Evolutionary conservation across 305 asterid genomes (phyloP).

Genomic region (Solanum chacoense): DNA sequence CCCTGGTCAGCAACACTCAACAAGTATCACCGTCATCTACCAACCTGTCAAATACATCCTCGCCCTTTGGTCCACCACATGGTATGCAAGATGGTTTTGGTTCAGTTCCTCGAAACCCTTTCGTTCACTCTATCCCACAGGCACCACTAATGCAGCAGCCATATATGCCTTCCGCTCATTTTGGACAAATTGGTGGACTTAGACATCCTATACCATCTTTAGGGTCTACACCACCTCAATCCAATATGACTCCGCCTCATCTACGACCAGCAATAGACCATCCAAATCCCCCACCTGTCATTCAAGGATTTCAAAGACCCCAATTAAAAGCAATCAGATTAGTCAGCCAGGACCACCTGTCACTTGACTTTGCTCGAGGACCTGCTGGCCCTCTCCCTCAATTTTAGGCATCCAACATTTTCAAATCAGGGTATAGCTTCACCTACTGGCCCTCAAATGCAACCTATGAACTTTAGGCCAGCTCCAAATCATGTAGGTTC

Average conservation of each 20-base stretch:
- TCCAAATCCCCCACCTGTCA: slow-evolving; percentile 23
- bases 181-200: slow-evolving; percentile 34
- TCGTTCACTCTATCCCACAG: slow-evolving; percentile 29
- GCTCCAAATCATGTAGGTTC: slow-evolving; percentile 36
- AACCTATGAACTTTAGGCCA: slow-evolving; percentile 42
- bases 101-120: slow-evolving; percentile 35
- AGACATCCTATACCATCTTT: slow-evolving; percentile 29
- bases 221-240: slow-evolving; percentile 22
- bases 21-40: slow-evolving; percentile 30
- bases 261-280: slow-evolving; percentile 34
- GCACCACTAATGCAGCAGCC: slow-evolving; percentile 22
- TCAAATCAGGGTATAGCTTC: slow-evolving; percentile 25
- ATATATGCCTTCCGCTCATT: slow-evolving; percentile 29
- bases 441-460: slow-evolving; percentile 27
- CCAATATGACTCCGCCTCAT: slow-evolving; percentile 8
- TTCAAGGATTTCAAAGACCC: slow-evolving; percentile 48
- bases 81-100: slow-evolving; percentile 34
- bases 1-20: slow-evolving; percentile 20
- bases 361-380: slow-evolving; percentile 31
- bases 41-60: slow-evolving; percentile 29
- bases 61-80: slow-evolving; percentile 41
- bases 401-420: slow-evolving; percentile 30
- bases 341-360: slow-evolving; percentile 35
- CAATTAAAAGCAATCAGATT: slow-evolving; percentile 26
- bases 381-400: slow-evolving; percentile 24